Base-by-base conservation (phyloP, 106 monocot species). In the Dioscorea dumetorum region DNA sequence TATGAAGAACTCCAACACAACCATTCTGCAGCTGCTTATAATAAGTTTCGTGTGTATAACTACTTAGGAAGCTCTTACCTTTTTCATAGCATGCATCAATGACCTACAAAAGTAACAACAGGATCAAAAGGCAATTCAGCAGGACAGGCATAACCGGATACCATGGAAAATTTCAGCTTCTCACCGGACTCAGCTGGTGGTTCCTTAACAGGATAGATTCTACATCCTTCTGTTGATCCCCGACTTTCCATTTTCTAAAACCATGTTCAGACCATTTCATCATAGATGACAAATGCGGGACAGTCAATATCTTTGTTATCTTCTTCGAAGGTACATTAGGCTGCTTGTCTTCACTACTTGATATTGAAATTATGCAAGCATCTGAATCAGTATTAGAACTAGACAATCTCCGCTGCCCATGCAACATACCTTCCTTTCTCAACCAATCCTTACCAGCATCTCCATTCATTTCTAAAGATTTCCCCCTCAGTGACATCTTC, bases 1-100 rank as follows among this genome's bases (percentile, higher is more conserved):
- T 83, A 54, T 88, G 91, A 64, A 95, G 67, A 64, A 78, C 81
- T 33, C 91, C 94, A 77, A 91, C 23, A 83, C 94, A 94, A 2
- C 94, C 85, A 83, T 88, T 81, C n/a, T n/a, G n/a, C 28, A 91
- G 66, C 66, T 85, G 77, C 76, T 94, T 91, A 67, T 83, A 62
- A 53, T 76, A 91, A 69, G 50, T 50, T n/a, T 83, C 81, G 51
- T 85, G 82, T 13, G 72, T 67, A 68, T 78, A 88, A 22, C 74
- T 60, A 72, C 79, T 76, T 17, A 91, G 74, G 68, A 76, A 91
- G 60, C 77, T 80, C 71, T 87, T 80, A 67, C 78, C 83, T 54
- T 76, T 86, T 24, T 90, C 84, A 78, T 76, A 94, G 64, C 81
- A 90, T 20, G 68, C 70, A 70, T 87, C 33, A 3, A 80, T 61